phyloP scores from a whole-genome alignment of 768 basidiomycete species.

The Sutorius australiensis region DNA sequence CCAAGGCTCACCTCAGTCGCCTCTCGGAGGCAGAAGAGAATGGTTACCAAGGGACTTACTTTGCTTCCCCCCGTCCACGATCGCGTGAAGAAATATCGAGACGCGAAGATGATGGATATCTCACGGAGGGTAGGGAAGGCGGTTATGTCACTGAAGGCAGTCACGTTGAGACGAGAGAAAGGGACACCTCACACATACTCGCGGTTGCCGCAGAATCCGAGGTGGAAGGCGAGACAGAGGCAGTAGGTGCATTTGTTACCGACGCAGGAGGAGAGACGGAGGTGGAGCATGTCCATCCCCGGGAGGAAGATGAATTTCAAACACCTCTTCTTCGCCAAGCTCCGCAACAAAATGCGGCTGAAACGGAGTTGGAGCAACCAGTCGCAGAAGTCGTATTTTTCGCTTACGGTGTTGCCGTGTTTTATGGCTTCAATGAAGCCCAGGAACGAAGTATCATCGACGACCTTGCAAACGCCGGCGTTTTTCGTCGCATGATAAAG shows the following conservation, averaged over 20 bases:
- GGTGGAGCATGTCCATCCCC: conserved; percentile 5
- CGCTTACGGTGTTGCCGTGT: conserved; percentile 86
- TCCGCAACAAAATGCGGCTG: neutral
- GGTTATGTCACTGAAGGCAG: conserved; percentile 58
- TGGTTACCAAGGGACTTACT: conserved; percentile 86
- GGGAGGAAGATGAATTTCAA: conserved; percentile 1
- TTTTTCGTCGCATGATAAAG: conserved; percentile 55
- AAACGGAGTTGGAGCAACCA: conserved; percentile 34
- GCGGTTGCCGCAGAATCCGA: conserved; percentile 8
- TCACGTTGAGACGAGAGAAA: conserved; percentile 6
- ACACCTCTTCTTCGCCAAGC: conserved; percentile 1
- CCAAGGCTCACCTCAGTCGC: conserved; percentile 58
- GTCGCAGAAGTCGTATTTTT: conserved; percentile 78
- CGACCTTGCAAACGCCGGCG: conserved; percentile 70
- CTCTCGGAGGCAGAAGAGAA: conserved; percentile 88
- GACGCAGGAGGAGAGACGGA: conserved; percentile 15
- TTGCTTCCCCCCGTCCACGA: conserved; percentile 33
- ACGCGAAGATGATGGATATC: conserved; percentile 19
- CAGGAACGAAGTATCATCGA: conserved; percentile 84
- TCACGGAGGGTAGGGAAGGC: conserved; percentile 35
- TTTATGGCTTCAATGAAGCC: conserved; percentile 78
- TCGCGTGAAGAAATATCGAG: conserved; percentile 18
- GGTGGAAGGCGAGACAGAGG: conserved; percentile 11
- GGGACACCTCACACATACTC: neutral
- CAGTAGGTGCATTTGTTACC: conserved; percentile 10